These are phyloP conservation scores for Claviceps sp. DNA, from an alignment of 2,329 filamentous ascomycete species.

Conservation along the genomic window DNA sequence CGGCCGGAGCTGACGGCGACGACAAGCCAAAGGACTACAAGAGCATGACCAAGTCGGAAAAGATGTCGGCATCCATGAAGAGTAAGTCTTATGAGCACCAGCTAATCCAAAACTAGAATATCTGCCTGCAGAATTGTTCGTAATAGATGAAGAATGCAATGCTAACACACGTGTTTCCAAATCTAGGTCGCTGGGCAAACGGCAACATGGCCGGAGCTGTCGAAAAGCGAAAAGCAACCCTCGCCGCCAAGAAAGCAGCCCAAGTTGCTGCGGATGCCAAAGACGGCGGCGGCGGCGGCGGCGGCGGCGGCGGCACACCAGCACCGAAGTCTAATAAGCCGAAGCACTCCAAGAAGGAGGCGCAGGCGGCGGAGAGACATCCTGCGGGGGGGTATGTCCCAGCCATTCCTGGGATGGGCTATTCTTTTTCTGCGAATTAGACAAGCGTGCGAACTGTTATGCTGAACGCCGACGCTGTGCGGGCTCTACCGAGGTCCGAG, in stretches of 20 bases:
- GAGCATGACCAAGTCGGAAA: conserved; percentile 50
- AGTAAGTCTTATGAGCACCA: conserved; percentile 26
- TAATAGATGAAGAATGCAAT: conserved; percentile 11
- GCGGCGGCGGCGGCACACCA: conserved; percentile 5
- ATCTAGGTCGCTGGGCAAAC: conserved; percentile 42
- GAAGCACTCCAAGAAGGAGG: conserved; percentile 22
- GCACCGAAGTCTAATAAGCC: conserved; percentile 24
- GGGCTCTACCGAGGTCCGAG: too few species aligned
- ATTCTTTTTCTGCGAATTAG: conserved; percentile 11
- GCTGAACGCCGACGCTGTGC: too few species aligned
- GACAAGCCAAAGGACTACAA: conserved; percentile 40
- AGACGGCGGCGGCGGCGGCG: conserved; percentile 11
- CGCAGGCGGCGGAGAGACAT: conserved; percentile 6
- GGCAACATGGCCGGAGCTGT: conserved; percentile 48
- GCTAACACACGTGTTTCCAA: not conserved
- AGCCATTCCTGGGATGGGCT: conserved; percentile 17
- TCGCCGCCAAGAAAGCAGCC: conserved; percentile 43
- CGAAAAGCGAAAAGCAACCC: conserved; percentile 45
- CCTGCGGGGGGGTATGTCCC: conserved; percentile 5
- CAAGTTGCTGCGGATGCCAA: conserved; percentile 27
- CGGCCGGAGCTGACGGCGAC: conserved; percentile 19
- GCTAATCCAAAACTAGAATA: not conserved
- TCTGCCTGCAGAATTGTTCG: not conserved
- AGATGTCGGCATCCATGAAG: conserved; percentile 54
- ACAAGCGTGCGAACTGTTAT: not conserved